Base-by-base conservation (phyloP, 192 early-diverging fungal species). In the Globomyces pollinis-pini region DNA sequence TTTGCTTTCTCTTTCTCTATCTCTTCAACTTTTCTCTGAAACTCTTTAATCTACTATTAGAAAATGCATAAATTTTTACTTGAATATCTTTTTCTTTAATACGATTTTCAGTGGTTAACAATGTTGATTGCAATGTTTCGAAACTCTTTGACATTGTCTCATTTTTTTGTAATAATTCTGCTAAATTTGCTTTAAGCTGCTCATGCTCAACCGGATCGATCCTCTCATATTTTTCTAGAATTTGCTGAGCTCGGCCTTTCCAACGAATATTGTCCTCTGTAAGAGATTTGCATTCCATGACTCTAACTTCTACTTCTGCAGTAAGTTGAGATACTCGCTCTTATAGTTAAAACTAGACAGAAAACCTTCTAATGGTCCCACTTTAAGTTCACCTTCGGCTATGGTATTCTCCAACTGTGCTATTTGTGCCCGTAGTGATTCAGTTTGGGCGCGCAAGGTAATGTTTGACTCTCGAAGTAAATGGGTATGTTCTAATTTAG, bases 151-250 rank as follows among this genome's bases (percentile, higher is more conserved):
- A n/a, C 2, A 51, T 33, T 51, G 16, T 9, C 33, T 33, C 31
- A 33, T 64, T 68, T 32, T 72, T 62, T 12, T 15, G 45, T 13
- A 44, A 35, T 1, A 78, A 45, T 4, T n/a, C 21, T 11, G 50
- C 57, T 24, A 83, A 68, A 38, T 78, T 64, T 20, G 73, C 57
- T 67, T 88, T 80, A 16, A 91, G 79, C 12, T 78, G 63, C 58
- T 87, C 71, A 67, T 84, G 81, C 57, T 88, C 90, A 20, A 74
- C 80, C 0, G 90, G 90, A 65, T 91, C 90, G 32, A 91, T 84
- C 47, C 86, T 78, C 71, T 87, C 75, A 68, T 89, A 88, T 59
- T 86, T 87, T 21, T 76, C 76, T 44, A 91, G 67, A 39, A 91
- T 84, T 47, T 87, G 82, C 54, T 79, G 73, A 20, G 84, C 76